Percentiles rank a stretch among this genome's conserved stretches.
phyloP scores from a whole-genome alignment of 495 filamentous ascomycete genomes.

The Parathielavia hyrcaniae region DNA sequence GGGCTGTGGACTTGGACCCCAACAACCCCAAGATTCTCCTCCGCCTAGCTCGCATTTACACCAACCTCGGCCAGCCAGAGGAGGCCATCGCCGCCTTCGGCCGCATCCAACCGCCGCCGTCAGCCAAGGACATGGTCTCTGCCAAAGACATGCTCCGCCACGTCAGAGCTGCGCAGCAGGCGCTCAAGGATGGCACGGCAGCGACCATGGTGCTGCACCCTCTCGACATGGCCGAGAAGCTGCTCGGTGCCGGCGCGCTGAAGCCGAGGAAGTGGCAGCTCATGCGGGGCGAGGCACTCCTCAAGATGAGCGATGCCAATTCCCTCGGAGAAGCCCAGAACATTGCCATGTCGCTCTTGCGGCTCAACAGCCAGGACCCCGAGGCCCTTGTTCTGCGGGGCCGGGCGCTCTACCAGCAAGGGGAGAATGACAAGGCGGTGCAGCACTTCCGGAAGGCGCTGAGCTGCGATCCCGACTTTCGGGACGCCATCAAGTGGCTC shows the following conservation, averaged over 20 bases:
- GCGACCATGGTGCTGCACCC: slow-evolving; percentile 91
- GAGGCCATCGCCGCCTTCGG: slow-evolving; percentile 77
- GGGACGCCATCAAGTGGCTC: slow-evolving; percentile 73
- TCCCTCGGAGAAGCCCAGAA: slow-evolving; percentile 86
- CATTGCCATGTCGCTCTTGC: slow-evolving; percentile 77
- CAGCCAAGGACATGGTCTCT: slow-evolving; percentile 71
- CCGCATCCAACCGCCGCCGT: slow-evolving; percentile 66
- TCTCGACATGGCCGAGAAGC: slow-evolving; percentile 77
- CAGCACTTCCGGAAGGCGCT: slow-evolving; percentile 86
- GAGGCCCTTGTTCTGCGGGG: slow-evolving; percentile 89
- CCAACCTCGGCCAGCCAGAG: slow-evolving; percentile 71
- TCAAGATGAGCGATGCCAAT: slow-evolving; percentile 88
- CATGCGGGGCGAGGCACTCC: slow-evolving; percentile 85
- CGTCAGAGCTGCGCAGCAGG: slow-evolving; percentile 72
- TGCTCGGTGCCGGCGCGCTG: slow-evolving; percentile 63
- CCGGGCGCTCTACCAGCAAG: slow-evolving; percentile 77
- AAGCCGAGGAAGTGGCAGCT: slow-evolving; percentile 89
- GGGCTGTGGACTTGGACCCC: slow-evolving; percentile 73
- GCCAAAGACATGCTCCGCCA: slow-evolving; percentile 80
- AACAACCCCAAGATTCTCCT: slow-evolving; percentile 79
- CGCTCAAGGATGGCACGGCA: slow-evolving; percentile 59
- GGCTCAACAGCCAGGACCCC: slow-evolving; percentile 82
- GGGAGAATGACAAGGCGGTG: slow-evolving; percentile 92
- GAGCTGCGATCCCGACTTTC: slow-evolving; percentile 86
- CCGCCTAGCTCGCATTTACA: slow-evolving; percentile 82